These are phyloP conservation scores for Penicillium sp. DNA, from an alignment of 2,329 filamentous ascomycete genomes.

Conservation along the genomic window DNA sequence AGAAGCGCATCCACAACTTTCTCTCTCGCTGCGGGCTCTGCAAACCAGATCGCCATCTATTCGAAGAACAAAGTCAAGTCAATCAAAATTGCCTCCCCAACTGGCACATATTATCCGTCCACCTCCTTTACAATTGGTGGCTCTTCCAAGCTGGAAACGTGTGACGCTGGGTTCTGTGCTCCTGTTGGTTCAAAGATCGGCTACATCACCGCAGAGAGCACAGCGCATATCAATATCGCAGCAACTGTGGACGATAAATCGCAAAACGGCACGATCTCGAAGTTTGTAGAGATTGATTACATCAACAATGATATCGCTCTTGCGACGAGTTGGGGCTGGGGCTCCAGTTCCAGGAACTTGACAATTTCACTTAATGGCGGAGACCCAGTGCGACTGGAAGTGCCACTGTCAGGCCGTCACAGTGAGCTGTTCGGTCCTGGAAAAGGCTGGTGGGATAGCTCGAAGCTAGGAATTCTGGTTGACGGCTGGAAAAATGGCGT, in stretches of 20 bases:
- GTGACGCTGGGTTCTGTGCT: constrained; percentile 42
- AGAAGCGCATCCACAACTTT: constrained; percentile 14
- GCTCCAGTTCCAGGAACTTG: constrained; percentile 54
- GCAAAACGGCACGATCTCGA: constrained; percentile 13
- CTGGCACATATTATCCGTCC: constrained; percentile 45
- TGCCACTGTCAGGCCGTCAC: constrained; percentile 47
- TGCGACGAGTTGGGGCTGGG: constrained; percentile 45
- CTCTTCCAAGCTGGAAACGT: constrained; percentile 37
- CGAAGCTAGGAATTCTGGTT: constrained; percentile 48
- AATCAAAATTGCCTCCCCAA: constrained; percentile 24
- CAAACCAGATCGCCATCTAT: constrained; percentile 30
- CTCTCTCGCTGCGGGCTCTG: constrained; percentile 22
- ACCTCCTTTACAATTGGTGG: constrained; percentile 41
- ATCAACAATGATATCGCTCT: constrained; percentile 57
- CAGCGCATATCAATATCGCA: constrained; percentile 40
- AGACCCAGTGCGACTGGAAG: constrained; percentile 49
- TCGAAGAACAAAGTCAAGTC: constrained; percentile 16
- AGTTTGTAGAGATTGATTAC: constrained; percentile 52
- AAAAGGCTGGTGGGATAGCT: constrained; percentile 54
- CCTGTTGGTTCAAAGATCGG: constrained; percentile 50
- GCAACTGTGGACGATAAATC: constrained; percentile 27
- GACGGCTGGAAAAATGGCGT: constrained; percentile 49
- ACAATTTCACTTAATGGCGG: constrained; percentile 52
- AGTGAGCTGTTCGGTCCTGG: constrained; percentile 45
- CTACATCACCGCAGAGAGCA: constrained; percentile 34